Evolutionary conservation across 352 stramenopile genomes (phyloP).

Genomic region (Thraustotheca clavata): DNA sequence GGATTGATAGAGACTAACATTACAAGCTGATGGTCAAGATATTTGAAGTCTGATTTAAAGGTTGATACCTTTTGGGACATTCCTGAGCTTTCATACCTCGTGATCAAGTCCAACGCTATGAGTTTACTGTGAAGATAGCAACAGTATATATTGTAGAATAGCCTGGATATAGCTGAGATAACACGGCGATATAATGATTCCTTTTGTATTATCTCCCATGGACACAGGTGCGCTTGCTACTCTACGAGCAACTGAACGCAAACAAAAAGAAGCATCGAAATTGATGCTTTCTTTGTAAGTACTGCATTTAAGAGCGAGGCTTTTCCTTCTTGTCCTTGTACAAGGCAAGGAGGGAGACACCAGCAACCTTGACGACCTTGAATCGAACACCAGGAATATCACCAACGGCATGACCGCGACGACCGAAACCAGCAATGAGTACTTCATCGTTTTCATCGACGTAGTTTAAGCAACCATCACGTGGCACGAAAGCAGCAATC

Average conservation of each 20-base stretch:
- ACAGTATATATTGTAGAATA: too few species aligned
- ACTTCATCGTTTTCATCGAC: conserved; percentile 99
- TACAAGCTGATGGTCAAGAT: too few species aligned
- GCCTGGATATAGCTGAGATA: too few species aligned
- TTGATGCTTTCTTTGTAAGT: background rate
- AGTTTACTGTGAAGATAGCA: too few species aligned
- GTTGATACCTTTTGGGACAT: too few species aligned
- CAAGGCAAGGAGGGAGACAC: conserved; percentile 97
- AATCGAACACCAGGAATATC: conserved; percentile 99
- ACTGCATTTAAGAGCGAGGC: conserved; percentile 90
- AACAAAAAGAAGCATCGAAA: background rate
- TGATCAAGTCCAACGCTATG: too few species aligned
- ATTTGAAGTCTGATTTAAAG: too few species aligned
- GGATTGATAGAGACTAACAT: too few species aligned
- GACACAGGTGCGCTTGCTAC: background rate
- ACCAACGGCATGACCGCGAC: conserved; percentile 98
- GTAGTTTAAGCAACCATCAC: conserved; percentile 99
- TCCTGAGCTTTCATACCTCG: too few species aligned
- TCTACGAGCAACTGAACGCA: background rate
- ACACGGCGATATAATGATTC: conserved; percentile 6
- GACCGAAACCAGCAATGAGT: conserved; percentile 99
- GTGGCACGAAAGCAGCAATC: conserved; percentile 99
- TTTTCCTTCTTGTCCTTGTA: conserved; percentile 99
- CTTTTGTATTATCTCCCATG: conserved; percentile 14
- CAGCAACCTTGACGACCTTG: conserved; percentile 99